phyloP scores from a whole-genome alignment of 208 protist species.

The Chromosphaera perkinsii region DNA sequence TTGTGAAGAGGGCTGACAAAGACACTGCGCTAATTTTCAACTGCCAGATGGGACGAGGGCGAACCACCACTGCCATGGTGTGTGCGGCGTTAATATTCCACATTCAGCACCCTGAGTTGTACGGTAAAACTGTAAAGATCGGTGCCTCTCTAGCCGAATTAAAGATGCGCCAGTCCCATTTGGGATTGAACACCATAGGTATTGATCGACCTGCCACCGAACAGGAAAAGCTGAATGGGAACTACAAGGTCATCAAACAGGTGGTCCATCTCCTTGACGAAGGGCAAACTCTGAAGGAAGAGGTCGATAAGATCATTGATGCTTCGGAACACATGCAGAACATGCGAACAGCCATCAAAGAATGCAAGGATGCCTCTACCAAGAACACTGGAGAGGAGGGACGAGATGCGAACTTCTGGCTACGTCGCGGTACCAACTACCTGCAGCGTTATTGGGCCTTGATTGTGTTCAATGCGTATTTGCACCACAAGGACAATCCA shows the following conservation, averaged over 20 bases:
- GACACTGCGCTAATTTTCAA: slow-evolving; percentile 27
- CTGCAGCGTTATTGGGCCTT: slow-evolving; percentile 42
- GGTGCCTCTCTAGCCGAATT: not conserved
- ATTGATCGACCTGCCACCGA: not conserved
- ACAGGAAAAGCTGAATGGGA: not conserved
- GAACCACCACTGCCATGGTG: slow-evolving; percentile 31
- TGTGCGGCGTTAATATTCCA: not conserved
- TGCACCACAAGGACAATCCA: not conserved
- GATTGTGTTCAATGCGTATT: slow-evolving; percentile 37
- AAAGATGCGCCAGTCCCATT: not conserved
- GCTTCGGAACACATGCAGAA: slow-evolving; percentile 11
- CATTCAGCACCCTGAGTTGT: not conserved
- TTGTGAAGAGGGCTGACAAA: not conserved
- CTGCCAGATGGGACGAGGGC: slow-evolving; percentile 39
- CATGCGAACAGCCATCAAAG: slow-evolving; percentile 11
- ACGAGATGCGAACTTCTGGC: too few species aligned
- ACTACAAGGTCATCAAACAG: not conserved
- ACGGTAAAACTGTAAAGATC: not conserved
- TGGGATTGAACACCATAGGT: not conserved
- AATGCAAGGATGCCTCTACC: not conserved
- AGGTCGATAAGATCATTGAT: slow-evolving; percentile 16
- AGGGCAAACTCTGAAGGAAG: not conserved
- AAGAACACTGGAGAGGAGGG: not conserved
- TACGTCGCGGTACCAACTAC: slow-evolving; percentile 21
- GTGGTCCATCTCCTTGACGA: not conserved